Conservation (phyloP, 768 basidiomycete genomes). For the Lactarius sanguifluus region DNA sequence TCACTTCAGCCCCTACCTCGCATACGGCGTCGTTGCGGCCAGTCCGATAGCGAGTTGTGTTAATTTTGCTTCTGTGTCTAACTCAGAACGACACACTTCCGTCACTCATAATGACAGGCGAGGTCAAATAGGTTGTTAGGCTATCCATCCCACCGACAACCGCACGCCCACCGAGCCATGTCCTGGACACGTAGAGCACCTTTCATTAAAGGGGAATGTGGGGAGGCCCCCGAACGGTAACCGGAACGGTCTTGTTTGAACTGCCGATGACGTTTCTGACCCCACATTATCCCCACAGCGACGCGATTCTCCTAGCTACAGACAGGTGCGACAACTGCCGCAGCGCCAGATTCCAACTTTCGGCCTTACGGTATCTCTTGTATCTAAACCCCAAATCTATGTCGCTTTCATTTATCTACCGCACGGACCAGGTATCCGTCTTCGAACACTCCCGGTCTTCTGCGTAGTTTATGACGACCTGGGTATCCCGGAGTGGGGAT, state of each 20-base stretch:
- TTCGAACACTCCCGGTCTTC: not conserved
- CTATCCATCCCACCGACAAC: too few relatives aligned
- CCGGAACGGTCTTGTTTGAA: not conserved
- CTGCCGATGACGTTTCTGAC: not conserved
- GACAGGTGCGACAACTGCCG: not conserved
- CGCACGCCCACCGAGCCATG: too few relatives aligned
- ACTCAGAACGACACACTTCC: not conserved
- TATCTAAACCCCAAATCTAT: constrained; percentile 5
- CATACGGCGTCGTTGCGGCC: not conserved
- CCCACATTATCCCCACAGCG: constrained; percentile 3
- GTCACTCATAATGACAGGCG: not conserved
- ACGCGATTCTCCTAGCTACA: constrained; percentile 1
- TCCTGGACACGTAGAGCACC: not conserved
- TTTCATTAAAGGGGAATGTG: not conserved
- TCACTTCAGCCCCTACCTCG: not conserved
- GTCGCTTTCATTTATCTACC: constrained; percentile 1
- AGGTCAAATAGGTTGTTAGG: not conserved
- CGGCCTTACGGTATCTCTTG: not conserved
- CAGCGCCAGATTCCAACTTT: not conserved
- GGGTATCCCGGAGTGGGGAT: constrained; percentile 9
- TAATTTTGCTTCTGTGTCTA: not conserved
- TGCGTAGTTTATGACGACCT: not conserved
- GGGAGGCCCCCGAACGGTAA: not conserved
- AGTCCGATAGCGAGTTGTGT: not conserved
- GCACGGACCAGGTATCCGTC: constrained; percentile 1